phyloP scores from a whole-genome alignment of 495 filamentous ascomycete species.

The Trichoderma gamsii region DNA sequence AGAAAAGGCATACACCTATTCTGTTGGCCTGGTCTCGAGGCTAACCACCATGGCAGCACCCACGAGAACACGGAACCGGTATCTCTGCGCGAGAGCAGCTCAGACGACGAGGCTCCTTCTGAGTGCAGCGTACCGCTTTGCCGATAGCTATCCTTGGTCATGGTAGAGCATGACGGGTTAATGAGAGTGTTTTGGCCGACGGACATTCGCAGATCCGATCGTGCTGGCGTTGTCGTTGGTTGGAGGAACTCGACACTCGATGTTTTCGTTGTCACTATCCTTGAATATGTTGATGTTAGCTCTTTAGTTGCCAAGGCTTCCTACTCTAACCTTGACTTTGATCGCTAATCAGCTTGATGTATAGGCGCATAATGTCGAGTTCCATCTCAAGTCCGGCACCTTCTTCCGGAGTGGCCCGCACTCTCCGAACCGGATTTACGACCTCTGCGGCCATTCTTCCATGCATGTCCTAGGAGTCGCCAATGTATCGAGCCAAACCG shows the following conservation, averaged over 20 bases:
- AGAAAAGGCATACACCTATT: neutral
- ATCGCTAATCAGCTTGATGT: conserved; percentile 14
- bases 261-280: conserved; percentile 78
- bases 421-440: conserved; percentile 71
- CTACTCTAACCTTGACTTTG: neutral
- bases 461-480: conserved; percentile 81
- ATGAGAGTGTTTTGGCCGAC: conserved; percentile 98
- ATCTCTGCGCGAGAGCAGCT: conserved; percentile 96
- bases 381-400: conserved; percentile 75
- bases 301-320: neutral
- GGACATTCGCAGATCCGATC: conserved; percentile 66
- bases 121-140: conserved; percentile 31
- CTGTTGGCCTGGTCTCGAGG: neutral
- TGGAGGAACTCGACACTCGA: conserved; percentile 92
- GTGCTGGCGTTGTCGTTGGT: conserved; percentile 81
- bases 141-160: conserved; percentile 34
- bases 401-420: conserved; percentile 79
- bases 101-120: conserved; percentile 91
- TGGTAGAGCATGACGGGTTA: conserved; percentile 92
- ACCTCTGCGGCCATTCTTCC: conserved; percentile 71
- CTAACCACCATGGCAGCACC: conserved; percentile 55
- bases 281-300: conserved; percentile 86
- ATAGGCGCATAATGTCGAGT: conserved; percentile 67
- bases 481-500: conserved; percentile 49
- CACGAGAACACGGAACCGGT: conserved; percentile 69